phyloP scores from a whole-genome alignment of 2,329 filamentous ascomycete species.

The Cytospora piceae region DNA sequence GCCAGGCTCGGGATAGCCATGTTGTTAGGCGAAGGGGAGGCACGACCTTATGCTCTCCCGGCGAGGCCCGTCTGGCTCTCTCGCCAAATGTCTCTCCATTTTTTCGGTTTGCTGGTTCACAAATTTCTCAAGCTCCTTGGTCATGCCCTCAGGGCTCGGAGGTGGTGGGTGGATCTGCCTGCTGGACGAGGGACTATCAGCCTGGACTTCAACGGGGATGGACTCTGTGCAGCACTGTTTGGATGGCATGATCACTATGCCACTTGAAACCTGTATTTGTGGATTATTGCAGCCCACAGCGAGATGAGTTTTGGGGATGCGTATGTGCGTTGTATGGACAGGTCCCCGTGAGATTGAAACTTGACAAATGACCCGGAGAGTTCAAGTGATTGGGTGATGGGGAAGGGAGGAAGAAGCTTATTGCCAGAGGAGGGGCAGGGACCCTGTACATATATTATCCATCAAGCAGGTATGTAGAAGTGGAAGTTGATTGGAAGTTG shows the following conservation, averaged over 20 bases:
- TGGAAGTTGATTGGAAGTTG: no score
- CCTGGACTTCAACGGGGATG: background rate
- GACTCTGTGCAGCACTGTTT: conserved; percentile 4
- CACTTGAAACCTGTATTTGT: no score
- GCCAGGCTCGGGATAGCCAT: background rate
- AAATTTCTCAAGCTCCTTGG: background rate
- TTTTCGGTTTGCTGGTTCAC: background rate
- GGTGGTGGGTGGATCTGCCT: background rate
- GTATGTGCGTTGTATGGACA: no score
- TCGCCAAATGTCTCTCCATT: background rate
- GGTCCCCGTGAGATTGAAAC: no score
- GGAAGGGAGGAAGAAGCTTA: no score
- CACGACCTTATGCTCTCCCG: background rate
- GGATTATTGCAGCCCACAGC: no score
- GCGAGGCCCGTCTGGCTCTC: background rate
- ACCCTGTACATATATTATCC: no score
- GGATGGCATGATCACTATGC: background rate
- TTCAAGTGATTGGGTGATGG: no score
- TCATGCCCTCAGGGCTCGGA: background rate
- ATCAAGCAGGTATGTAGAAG: no score
- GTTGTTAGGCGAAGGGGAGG: background rate
- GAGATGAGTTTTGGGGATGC: no score
- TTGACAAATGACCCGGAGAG: no score
- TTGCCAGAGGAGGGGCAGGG: no score
- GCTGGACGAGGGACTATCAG: background rate